Evolutionary conservation across 225 moss, liverwort and hornwort genomes (phyloP).

Genomic region (Ulota crispa): DNA sequence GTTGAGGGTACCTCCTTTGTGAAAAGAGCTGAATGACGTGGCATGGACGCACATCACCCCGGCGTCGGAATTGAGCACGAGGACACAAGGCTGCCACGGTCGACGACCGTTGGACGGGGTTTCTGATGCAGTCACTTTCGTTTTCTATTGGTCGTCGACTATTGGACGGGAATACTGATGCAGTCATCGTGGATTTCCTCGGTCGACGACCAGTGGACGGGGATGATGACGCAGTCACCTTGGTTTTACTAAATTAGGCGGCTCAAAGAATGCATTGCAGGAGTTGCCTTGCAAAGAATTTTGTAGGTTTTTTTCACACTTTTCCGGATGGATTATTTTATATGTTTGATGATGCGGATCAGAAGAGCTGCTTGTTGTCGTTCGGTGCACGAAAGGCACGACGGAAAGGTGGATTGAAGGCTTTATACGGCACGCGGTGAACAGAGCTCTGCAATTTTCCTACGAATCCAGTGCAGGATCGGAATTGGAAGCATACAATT

Average conservation of each 20-base stretch:
- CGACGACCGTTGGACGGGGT: background rate
- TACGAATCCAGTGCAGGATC: background rate
- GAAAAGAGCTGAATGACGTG: background rate
- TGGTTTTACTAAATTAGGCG: too few relatives aligned
- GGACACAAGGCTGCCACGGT: fast-evolving
- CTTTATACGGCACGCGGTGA: background rate
- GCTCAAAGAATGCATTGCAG: background rate
- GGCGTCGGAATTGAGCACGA: fast-evolving
- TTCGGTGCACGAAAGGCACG: constrained; percentile 30
- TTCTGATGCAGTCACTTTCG: background rate
- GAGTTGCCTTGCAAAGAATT: background rate
- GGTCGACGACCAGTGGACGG: background rate
- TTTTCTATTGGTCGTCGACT: background rate
- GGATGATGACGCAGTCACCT: background rate
- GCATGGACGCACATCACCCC: background rate
- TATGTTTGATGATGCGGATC: background rate
- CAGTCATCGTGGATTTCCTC: background rate
- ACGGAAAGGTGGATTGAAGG: background rate
- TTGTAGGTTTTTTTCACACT: background rate
- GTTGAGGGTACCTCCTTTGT: background rate
- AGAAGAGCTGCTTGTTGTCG: background rate
- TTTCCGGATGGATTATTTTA: constrained; percentile 2
- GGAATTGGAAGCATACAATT: background rate
- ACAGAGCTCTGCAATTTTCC: background rate
- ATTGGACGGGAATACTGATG: background rate